Evolutionary conservation across 495 filamentous ascomycete genomes (phyloP).

Genomic region (Platismatia glauca): DNA sequence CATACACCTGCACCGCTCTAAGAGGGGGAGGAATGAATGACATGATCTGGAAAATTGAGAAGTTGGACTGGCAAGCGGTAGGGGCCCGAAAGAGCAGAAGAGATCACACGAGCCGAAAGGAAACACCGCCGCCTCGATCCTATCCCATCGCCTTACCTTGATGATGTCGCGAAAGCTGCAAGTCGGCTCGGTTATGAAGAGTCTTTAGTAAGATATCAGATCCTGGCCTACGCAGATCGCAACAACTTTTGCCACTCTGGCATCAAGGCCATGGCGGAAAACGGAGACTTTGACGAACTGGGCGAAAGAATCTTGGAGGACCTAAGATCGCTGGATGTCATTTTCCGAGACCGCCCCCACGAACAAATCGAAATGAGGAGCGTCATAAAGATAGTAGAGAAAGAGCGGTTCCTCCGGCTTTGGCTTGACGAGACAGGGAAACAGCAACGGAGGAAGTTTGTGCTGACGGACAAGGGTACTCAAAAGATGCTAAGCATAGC

Average conservation of each 20-base stretch:
- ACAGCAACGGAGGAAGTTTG: not conserved
- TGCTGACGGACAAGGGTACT: not conserved
- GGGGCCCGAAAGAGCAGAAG: not conserved
- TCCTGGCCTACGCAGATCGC: not conserved
- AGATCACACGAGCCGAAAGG: not conserved
- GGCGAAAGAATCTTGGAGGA: not conserved
- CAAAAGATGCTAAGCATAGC: not conserved
- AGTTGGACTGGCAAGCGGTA: not conserved
- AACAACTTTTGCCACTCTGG: slow-evolving; percentile 4
- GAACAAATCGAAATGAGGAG: not conserved
- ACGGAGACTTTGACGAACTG: not conserved
- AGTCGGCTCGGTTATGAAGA: not conserved
- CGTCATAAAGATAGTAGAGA: not conserved
- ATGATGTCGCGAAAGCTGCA: not conserved
- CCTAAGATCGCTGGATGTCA: not conserved
- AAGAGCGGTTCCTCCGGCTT: not conserved
- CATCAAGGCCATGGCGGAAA: not conserved
- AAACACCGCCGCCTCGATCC: not conserved
- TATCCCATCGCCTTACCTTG: not conserved
- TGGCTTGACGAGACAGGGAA: not conserved
- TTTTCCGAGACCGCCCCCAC: not conserved
- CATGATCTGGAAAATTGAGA: not conserved
- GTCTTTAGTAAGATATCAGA: not conserved
- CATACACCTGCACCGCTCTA: not conserved
- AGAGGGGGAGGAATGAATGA: not conserved